Evolutionary conservation across 1,139 yeast genomes (phyloP).

Genomic region (Hemisphaericaspora lyxosophila): DNA sequence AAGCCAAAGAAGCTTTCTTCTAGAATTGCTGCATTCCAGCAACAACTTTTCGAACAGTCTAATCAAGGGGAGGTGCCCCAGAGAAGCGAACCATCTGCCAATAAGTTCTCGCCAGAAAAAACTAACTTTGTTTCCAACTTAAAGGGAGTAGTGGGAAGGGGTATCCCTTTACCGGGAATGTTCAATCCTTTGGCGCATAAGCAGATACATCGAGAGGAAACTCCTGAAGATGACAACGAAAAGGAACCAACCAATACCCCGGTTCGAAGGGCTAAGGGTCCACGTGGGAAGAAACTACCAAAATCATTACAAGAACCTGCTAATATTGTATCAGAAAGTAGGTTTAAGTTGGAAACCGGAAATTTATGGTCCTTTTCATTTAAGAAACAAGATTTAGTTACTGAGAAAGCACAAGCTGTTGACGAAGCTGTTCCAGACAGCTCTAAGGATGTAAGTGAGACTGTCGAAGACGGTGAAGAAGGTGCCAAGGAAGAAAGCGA

Average conservation of each 20-base stretch:
- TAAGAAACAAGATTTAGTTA: constrained; percentile 7
- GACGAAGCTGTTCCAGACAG: neutral
- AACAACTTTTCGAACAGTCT: constrained; percentile 32
- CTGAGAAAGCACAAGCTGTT: no score
- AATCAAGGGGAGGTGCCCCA: constrained; percentile 18
- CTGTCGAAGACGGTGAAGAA: neutral
- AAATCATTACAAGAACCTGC: constrained; percentile 52
- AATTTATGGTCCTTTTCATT: constrained; percentile 38
- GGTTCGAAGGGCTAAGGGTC: constrained; percentile 63
- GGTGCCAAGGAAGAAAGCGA: neutral
- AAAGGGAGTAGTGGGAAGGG: constrained; percentile 56
- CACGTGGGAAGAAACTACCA: constrained; percentile 77
- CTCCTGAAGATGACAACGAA: constrained; percentile 12
- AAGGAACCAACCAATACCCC: constrained; percentile 17
- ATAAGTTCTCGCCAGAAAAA: constrained; percentile 11
- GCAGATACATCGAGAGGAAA: constrained; percentile 6
- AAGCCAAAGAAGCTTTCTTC: constrained; percentile 76
- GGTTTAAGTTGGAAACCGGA: constrained; percentile 32
- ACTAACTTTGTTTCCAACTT: constrained; percentile 49
- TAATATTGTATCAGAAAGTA: constrained; percentile 28
- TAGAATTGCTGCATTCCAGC: constrained; percentile 77
- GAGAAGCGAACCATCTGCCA: constrained; percentile 29
- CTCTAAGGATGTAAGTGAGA: neutral
- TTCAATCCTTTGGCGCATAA: constrained; percentile 24
- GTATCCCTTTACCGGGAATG: constrained; percentile 67